Conservation (phyloP, 2,329 filamentous ascomycete genomes). For the Sporothrix protearum region DNA sequence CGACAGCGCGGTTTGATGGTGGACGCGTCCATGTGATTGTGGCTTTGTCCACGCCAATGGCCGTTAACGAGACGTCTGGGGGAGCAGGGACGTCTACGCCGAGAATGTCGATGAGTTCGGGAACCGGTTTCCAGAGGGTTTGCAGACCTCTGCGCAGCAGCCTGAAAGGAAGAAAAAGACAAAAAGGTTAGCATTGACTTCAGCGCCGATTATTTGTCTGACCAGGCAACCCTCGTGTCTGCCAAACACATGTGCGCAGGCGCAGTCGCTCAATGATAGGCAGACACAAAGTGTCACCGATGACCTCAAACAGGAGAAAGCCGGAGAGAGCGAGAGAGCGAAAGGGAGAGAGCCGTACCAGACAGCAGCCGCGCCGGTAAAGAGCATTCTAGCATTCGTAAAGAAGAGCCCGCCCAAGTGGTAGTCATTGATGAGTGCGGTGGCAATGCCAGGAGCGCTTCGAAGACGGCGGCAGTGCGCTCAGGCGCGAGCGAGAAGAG, state of each 20-base stretch:
- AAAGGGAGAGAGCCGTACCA: constrained; percentile 41
- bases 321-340: background rate
- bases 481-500: constrained; percentile 44
- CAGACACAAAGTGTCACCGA: background rate
- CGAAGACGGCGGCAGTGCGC: constrained; percentile 38
- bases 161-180: constrained; percentile 46
- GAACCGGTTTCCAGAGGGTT: constrained; percentile 85
- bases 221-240: background rate
- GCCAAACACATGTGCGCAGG: background rate
- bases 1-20: constrained; percentile 60
- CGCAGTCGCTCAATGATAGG: background rate
- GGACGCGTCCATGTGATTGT: constrained; percentile 87
- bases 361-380: constrained; percentile 51
- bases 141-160: constrained; percentile 81
- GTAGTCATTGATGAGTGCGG: constrained; percentile 40
- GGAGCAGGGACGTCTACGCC: constrained; percentile 90
- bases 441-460: constrained; percentile 37
- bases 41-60: constrained; percentile 81
- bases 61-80: constrained; percentile 84
- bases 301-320: background rate
- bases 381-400: constrained; percentile 53
- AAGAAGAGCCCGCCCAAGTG: constrained; percentile 47
- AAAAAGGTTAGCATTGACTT: constrained; percentile 18
- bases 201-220: background rate
- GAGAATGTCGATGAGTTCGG: constrained; percentile 83